phyloP scores from a whole-genome alignment of 1,139 yeast species.

The Hyphopichia fennica region DNA sequence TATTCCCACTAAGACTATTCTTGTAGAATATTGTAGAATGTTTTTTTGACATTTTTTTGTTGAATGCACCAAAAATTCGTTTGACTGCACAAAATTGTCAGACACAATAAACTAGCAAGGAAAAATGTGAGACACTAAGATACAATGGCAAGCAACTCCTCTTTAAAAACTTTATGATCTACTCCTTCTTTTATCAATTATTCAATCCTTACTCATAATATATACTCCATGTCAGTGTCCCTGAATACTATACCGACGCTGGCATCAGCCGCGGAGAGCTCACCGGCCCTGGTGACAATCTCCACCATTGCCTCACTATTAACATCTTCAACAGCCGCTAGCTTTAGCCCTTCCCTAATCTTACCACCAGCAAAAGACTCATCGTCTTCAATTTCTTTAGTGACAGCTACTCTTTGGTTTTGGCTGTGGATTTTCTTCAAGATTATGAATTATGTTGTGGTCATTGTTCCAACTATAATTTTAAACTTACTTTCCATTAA shows the following conservation, averaged over 20 bases:
- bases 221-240: background rate
- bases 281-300: background rate
- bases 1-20: no score
- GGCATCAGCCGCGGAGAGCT: background rate
- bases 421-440: conserved; percentile 19
- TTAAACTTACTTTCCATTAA: conserved; percentile 26
- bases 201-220: background rate
- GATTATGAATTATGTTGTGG: conserved; percentile 17
- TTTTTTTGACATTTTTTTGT: background rate
- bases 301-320: no score
- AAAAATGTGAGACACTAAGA: background rate
- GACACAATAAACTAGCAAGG: background rate
- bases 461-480: conserved; percentile 22
- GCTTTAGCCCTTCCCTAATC: background rate
- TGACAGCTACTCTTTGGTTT: conserved; percentile 14
- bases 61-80: background rate
- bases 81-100: background rate
- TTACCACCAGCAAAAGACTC: conserved; percentile 7
- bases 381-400: conserved; percentile 9
- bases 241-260: background rate
- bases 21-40: background rate
- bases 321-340: background rate
- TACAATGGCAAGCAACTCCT: no score
- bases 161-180: background rate
- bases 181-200: background rate